Base-by-base conservation (phyloP, 176 grass and related monocot genomes). In the Olyra latifolia region DNA sequence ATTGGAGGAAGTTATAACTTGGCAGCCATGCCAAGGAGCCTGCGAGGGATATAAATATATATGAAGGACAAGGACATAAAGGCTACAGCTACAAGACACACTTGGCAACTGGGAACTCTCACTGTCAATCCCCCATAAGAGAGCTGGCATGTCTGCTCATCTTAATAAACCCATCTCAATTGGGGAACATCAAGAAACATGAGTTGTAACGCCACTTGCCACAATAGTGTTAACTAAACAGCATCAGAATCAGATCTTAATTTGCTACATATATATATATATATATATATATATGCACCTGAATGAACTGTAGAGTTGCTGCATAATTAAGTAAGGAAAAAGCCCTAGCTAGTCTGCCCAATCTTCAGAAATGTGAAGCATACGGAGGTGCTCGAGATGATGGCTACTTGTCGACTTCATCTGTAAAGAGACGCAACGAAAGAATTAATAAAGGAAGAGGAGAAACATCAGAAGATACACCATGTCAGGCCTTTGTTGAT, bases 141-240 rank as follows among this genome's bases (percentile, higher is more conserved):
- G 41, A 79, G 74, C 28, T 83, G 74, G 80, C 80, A 66, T 83
- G 74, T 88, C 28, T 47, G 38, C 40, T 47, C 79, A 4, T 58
- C 43, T 50, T 44, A 55, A 30, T 23, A 46, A 48, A 69, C 52
- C 83, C 66, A 53, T 55, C 58, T 19, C 60, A 15, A 52, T 50
- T 38, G 44, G 44, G 44, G 28, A 10, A 43, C 40, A 25, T 27
- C 23, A 25, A 25, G 55, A 24, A 25, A 9, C 22, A 25, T 25
- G 22, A 58, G 14, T 45, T 27, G 41, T n/a, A 69, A 15, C 42
- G 23, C 2, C 23, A 45, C n/a, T 44, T 15, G 20, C 44, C 20
- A 69, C 66, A 15, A 8, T 46, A 27, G 23, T 27, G n/a, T 28
- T 60, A 60, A 6, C 24, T 14, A 15, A 55, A 28, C 7, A 13